Base-by-base conservation (phyloP, 1,284 basidiomycete species). In the Coniferiporia sulphurascens region DNA sequence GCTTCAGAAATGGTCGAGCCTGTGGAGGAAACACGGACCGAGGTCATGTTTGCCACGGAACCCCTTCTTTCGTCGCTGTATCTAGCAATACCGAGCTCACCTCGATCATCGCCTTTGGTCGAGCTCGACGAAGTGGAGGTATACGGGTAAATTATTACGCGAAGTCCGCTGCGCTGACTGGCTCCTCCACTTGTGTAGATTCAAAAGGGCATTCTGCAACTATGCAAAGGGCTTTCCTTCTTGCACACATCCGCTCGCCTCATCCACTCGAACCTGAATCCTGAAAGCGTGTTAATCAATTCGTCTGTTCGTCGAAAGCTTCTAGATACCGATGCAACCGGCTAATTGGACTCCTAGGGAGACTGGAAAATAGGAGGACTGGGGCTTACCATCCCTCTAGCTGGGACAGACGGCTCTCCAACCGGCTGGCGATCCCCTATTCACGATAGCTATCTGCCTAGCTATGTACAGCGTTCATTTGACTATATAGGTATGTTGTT, bases 341-440 rank as follows among this genome's bases (percentile, higher is more conserved):
- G 56, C 46, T 54, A 38, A 41, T 44, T 52, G 38, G 22, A n/a
- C 59, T 45, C 61, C 55, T 64, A 97, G 91, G 96, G 97, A 41
- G 96, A 99, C 72, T 99, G 96, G 96, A 99, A 98, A 75, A 81
- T 99, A 52, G 88, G 90, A 13, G 95, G 95, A 0, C 82, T 98
- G 48, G 92, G 91, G 4, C 78, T 95, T 55, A 93, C 93, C 0
- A 94, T 95, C 15, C 82, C 91, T 1, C 76, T 98, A 2, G 75
- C 83, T 38, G 77, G 80, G 35, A 74, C 87, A 1, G 86, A 91
- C 63, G 94, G 93, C 1, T 78, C 82, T 4, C 78, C 87, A 0
- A 86, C 92, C 1, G 84, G 85, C 32, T 97, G 93, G 86, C 86
- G 91, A 62, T 96, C 92, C 68, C 95, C 95, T 0, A 89, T 92